phyloP scores from a whole-genome alignment of 164 flowering plant genomes.

The Stephania cephalantha region DNA sequence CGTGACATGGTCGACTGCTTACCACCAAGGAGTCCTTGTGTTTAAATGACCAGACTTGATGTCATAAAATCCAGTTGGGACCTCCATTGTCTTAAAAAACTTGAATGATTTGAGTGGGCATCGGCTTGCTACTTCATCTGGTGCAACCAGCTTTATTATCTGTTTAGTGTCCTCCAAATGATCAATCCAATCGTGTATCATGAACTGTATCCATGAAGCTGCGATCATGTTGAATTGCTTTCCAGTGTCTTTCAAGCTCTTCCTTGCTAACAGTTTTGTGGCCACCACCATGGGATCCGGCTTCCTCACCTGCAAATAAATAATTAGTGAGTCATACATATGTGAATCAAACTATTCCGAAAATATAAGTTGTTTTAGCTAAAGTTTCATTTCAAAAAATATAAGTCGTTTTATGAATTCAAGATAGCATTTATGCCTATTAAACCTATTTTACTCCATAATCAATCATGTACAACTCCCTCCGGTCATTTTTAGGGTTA shows the following conservation, averaged over 20 bases:
- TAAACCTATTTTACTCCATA: no score
- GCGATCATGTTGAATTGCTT: constrained; percentile 48
- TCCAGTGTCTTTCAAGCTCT: constrained; percentile 27
- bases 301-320: constrained; percentile 21
- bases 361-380: no score
- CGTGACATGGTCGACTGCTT: background rate
- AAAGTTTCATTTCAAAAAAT: no score
- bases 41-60: constrained; percentile 27
- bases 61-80: constrained; percentile 23
- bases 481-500: no score
- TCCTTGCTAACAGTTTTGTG: constrained; percentile 33
- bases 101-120: constrained; percentile 40
- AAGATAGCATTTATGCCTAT: no score
- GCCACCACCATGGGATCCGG: constrained; percentile 40
- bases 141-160: constrained; percentile 34
- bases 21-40: constrained; percentile 49
- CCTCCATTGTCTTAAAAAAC: constrained; percentile 29
- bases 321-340: background rate
- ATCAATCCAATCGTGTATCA: constrained; percentile 49
- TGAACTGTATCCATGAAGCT: constrained; percentile 44
- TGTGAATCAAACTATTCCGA: no score
- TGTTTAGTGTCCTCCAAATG: constrained; percentile 40
- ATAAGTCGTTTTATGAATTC: no score
- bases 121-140: constrained; percentile 25
- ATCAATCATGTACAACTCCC: no score